phyloP scores from a whole-genome alignment of 2,329 filamentous ascomycete genomes.

The Penicillium carneum region DNA sequence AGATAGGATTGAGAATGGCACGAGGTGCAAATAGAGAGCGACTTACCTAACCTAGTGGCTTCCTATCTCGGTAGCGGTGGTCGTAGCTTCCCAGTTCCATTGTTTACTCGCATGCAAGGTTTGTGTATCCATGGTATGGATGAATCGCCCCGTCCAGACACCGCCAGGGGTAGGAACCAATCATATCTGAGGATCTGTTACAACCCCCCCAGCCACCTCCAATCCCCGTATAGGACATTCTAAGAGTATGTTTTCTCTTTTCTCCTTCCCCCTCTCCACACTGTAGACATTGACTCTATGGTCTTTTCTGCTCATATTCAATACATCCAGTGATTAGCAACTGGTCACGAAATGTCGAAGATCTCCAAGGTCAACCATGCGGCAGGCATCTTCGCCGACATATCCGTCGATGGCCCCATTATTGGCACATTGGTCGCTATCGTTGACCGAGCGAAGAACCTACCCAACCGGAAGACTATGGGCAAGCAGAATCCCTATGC shows the following conservation, averaged over 20 bases:
- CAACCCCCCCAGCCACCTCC: slow-evolving; percentile 35
- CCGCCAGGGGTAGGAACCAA: slow-evolving; percentile 33
- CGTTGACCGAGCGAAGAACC: slow-evolving; percentile 92
- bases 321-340: slow-evolving; percentile 9
- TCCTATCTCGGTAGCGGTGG: not conserved
- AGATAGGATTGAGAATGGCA: not conserved
- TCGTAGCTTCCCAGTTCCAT: not conserved
- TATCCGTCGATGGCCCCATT: slow-evolving; percentile 87
- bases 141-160: slow-evolving; percentile 21
- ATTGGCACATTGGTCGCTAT: slow-evolving; percentile 93
- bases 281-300: slow-evolving; percentile 19
- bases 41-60: too few species aligned
- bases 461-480: slow-evolving; percentile 95
- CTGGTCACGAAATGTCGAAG: slow-evolving; percentile 47
- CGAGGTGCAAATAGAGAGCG: too few species aligned
- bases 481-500: slow-evolving; percentile 99
- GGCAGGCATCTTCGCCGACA: slow-evolving; percentile 91
- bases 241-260: slow-evolving; percentile 25
- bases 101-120: slow-evolving; percentile 22
- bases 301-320: slow-evolving; percentile 6
- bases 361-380: slow-evolving; percentile 74
- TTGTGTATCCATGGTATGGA: slow-evolving; percentile 4
- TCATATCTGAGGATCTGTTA: slow-evolving; percentile 11
- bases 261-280: slow-evolving; percentile 20
- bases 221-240: slow-evolving; percentile 34